Evolutionary conservation across 768 basidiomycete species (phyloP).

Genomic region (Russula virescens): DNA sequence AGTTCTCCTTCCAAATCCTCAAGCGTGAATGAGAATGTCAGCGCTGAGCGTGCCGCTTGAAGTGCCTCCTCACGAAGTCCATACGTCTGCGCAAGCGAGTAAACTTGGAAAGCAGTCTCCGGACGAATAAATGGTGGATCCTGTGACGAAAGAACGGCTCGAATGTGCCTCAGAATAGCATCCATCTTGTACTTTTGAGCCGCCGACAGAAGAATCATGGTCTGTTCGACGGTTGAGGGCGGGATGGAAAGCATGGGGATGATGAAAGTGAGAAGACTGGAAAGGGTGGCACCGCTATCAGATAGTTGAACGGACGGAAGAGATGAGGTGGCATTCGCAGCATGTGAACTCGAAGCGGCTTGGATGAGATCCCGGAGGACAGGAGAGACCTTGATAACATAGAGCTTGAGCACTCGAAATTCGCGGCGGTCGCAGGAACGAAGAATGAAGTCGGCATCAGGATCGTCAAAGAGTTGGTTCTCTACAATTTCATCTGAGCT

Average conservation of each 20-base stretch:
- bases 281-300: neutral
- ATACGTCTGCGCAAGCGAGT: neutral
- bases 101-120: neutral
- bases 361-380: conserved; percentile 30
- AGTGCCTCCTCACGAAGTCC: neutral
- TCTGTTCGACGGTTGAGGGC: neutral
- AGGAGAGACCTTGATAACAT: conserved; percentile 39
- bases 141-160: neutral
- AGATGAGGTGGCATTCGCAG: neutral
- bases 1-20: neutral
- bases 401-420: conserved; percentile 41
- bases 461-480: conserved; percentile 17
- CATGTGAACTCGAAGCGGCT: neutral
- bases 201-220: neutral
- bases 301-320: conserved; percentile 1
- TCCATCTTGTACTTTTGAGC: conserved; percentile 14
- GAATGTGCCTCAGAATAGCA: neutral
- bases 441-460: conserved; percentile 40
- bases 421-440: conserved; percentile 38
- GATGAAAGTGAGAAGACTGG: conserved; percentile 5
- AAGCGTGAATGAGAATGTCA: neutral
- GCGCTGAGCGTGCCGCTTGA: neutral
- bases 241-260: neutral
- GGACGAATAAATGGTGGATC: neutral
- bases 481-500: no score